Base-by-base conservation (phyloP, 345 rosid species). In the Syzygium aromaticum region DNA sequence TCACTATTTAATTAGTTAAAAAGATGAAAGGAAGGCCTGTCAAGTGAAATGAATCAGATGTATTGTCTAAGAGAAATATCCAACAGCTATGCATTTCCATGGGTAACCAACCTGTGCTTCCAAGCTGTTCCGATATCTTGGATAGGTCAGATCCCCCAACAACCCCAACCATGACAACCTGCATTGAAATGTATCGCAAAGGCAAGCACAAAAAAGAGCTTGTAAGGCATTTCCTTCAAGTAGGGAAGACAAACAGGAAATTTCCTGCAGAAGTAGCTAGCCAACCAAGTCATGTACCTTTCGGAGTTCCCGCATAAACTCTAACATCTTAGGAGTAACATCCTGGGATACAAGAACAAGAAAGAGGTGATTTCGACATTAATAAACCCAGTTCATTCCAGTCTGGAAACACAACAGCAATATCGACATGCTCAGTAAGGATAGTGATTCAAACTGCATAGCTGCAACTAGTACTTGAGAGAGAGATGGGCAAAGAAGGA, bases 51-150 rank as follows among this genome's bases (percentile, higher is more conserved):
- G 43, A 13, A 67, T 67, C 12, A 33, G 80, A 67, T 67, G 80
- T 67, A 33, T 33, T 33, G 80, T 67, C 49, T 67, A 33, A 54
- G 8, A 49, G 85, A 73, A 12, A 49, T 59, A 54, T 40, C 46
- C 52, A 52, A 64, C 6, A 17, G 12, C 80, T 73, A 33, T 73
- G 80, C 49, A 33, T 73, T 19, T 33, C 49, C 80, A 67, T 17
- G 46, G 19, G 80, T 33, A 73, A 82, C 88, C 77, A 89, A 98
- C 99, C 99, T 91, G 97, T 87, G 84, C 87, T 90, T 30, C 99
- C 99, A 87, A 98, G 98, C 91, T 98, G 99, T 92, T 98, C 98
- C 28, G 98, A 92, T 89, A 98, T 96, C 94, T 98, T 98, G 83
- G 77, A 87, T 61, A 98, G 95, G 86, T 98, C 98, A 53, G 99